Evolutionary conservation across 345 rosid genomes (phyloP), one percentile per base, ranked within the genome.

Genomic region (Clausena lansium): DNA sequence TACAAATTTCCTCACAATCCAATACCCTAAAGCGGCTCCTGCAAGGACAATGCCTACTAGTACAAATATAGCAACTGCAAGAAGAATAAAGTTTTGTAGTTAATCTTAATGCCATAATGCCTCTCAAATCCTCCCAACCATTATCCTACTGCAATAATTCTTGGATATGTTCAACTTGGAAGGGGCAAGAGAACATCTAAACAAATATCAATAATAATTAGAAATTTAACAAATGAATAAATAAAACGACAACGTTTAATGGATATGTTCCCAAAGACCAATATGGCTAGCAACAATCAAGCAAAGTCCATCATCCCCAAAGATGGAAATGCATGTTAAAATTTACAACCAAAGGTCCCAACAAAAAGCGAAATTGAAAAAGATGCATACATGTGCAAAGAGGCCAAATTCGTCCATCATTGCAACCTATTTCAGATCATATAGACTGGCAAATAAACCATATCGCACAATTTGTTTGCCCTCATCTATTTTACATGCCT

Each of bases 11-110:
- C 92, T 88, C 81, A 96, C 99, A 22, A 94, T 87, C 98, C 98
- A 96, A 79, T 83, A 92, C 73, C 99, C 99, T 57, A 91, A 83
- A 81, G 92, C 98, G 84, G 99, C 99, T 83, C 99, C 99, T 0
- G 97, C 76, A n/a, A 94, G 82, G 73, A 85, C 76, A 79, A 91
- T 84, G 77, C 93, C 97, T 6, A 91, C 89, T 50, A 94, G 76
- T 57, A 91, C 79, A 63, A 92, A 85, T 52, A 96, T 45, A 25
- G 87, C 90, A 38, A 91, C 94, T 94, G 92, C 66, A 74, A 59
- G 54, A 9, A 67, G 66, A 81, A 80, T 7, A 74, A 76, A 11
- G 55, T 35, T 15, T 52, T 20, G 11, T 58, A 39, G n/a, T 65
- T 11, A 35, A 39, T n/a, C n/a, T n/a, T n/a, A n/a, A n/a, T n/a